These are phyloP conservation scores for Calocybe indica DNA, from an alignment of 768 basidiomycete genomes.

Conservation along the genomic window DNA sequence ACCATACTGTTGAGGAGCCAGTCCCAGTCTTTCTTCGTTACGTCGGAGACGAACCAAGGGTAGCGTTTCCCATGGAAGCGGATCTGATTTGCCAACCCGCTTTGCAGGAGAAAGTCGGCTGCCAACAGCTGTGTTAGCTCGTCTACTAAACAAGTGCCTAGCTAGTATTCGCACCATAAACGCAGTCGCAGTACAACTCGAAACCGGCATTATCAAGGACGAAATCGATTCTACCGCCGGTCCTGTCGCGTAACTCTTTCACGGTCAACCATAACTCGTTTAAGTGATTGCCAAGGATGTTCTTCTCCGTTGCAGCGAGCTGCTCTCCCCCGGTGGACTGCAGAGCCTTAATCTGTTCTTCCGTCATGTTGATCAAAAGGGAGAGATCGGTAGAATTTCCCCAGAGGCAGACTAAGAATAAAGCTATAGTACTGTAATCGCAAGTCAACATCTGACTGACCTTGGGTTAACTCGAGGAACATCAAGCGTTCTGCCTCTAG, in stretches of 20 bases:
- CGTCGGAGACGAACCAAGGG: conserved; percentile 92
- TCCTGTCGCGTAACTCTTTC: conserved; percentile 60
- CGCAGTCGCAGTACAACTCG: conserved; percentile 83
- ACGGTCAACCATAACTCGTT: conserved; percentile 68
- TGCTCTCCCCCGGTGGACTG: conserved; percentile 96
- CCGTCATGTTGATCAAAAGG: conserved; percentile 94
- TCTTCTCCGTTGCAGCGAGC: conserved; percentile 93
- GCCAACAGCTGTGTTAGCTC: neutral
- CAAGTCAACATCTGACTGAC: conserved; percentile 27
- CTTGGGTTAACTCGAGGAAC: conserved; percentile 92
- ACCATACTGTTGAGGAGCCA: conserved; percentile 87
- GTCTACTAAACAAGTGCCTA: neutral
- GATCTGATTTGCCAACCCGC: conserved; percentile 77
- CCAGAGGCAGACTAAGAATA: conserved; percentile 73
- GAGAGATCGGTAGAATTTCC: conserved; percentile 96
- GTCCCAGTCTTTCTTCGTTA: conserved; percentile 90
- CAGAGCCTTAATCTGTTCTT: conserved; percentile 94
- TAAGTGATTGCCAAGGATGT: conserved; percentile 87
- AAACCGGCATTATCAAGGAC: conserved; percentile 86
- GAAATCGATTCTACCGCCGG: conserved; percentile 74
- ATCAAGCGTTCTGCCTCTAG: conserved; percentile 74
- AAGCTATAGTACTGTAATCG: neutral
- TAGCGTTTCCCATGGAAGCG: conserved; percentile 95
- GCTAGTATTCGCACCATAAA: conserved; percentile 54
- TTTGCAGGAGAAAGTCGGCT: conserved; percentile 93